A percentile compares a stretch with the other conserved stretches of the same genome.
Conservation (phyloP, 208 protist genomes). For the Balamuthia mandrillaris region DNA sequence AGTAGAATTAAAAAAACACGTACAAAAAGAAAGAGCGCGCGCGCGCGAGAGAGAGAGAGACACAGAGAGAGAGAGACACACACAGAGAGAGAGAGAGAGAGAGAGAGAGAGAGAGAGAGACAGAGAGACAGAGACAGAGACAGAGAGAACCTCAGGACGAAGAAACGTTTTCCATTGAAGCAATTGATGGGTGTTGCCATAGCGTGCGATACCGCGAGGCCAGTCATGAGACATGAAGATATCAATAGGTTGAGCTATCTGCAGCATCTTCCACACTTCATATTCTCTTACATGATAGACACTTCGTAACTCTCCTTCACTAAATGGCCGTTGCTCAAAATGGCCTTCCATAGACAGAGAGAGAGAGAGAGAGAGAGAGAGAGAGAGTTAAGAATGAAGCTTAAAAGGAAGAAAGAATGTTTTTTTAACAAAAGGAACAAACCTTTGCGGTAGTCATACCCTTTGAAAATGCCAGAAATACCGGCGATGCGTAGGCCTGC, state of each 20-base stretch:
- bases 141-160: conserved; percentile 4
- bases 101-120: no score
- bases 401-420: background rate
- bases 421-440: background rate
- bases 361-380: background rate
- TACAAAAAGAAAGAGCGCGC: background rate
- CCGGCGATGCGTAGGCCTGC: conserved; percentile 77
- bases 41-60: no score
- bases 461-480: conserved; percentile 76
- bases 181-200: conserved; percentile 61
- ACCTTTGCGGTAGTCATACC: conserved; percentile 62
- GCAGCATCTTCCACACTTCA: conserved; percentile 57
- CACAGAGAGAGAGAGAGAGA: no score
- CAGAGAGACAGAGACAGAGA: no score
- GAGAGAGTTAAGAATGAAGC: background rate
- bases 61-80: no score
- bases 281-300: conserved; percentile 74
- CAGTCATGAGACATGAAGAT: conserved; percentile 81
- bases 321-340: conserved; percentile 67
- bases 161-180: conserved; percentile 56
- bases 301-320: conserved; percentile 53
- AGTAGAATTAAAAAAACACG: background rate
- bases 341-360: no score
- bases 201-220: conserved; percentile 62
- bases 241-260: conserved; percentile 51